Evolutionary conservation across 352 stramenopile species (phyloP).

Genomic region (Bremia lactucae): DNA sequence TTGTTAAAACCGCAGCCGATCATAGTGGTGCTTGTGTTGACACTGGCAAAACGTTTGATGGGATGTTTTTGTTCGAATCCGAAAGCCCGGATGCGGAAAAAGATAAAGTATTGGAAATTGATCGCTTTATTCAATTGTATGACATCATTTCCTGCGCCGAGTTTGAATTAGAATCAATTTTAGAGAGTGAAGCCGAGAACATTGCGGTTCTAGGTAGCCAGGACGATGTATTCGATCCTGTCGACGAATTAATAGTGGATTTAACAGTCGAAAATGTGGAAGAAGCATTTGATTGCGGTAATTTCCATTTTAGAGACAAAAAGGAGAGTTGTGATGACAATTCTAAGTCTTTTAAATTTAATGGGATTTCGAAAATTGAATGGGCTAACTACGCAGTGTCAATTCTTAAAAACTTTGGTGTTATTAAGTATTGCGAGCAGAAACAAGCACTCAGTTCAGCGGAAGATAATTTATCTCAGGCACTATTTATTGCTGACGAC

Average conservation of each 20-base stretch:
- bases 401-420: constrained; percentile 25
- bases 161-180: neutral
- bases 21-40: too few relatives aligned
- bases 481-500: constrained; percentile 30
- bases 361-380: neutral
- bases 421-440: constrained; percentile 30
- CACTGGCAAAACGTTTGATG: too few relatives aligned
- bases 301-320: neutral
- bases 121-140: neutral
- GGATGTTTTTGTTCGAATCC: neutral
- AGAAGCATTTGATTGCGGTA: constrained; percentile 2
- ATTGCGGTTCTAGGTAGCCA: constrained; percentile 14
- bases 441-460: constrained; percentile 22
- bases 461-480: constrained; percentile 22
- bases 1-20: neutral
- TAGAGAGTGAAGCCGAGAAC: constrained; percentile 12
- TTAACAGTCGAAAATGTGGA: neutral
- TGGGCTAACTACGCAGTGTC: constrained; percentile 9
- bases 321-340: neutral
- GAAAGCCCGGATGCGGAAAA: neutral
- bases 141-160: neutral
- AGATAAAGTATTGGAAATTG: neutral
- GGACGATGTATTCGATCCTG: constrained; percentile 21
- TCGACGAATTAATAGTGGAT: constrained; percentile 17
- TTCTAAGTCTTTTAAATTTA: neutral